Conservation (phyloP, 164 flowering plant genomes). For the Echeveria elegans region DNA sequence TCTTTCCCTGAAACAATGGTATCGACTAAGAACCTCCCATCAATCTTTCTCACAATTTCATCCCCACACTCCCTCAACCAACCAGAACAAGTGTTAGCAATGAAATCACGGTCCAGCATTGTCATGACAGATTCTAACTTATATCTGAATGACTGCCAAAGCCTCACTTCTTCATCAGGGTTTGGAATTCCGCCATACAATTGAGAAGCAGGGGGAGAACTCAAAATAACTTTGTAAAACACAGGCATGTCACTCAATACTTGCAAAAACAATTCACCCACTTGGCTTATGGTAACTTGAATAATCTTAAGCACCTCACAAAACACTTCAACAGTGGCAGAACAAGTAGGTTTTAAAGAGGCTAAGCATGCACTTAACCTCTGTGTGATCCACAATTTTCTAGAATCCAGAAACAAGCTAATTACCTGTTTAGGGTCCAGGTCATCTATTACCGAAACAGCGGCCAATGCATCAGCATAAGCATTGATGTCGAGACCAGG, state of each 20-base stretch:
- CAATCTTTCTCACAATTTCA: slow-evolving; percentile 49
- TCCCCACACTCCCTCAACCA: slow-evolving; percentile 74
- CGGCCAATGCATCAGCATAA: slow-evolving; percentile 84
- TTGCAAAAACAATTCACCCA: slow-evolving; percentile 80
- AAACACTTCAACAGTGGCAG: slow-evolving; percentile 41
- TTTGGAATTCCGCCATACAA: slow-evolving; percentile 89
- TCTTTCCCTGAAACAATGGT: slow-evolving; percentile 52
- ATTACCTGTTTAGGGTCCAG: slow-evolving; percentile 56
- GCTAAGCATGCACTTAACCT: not conserved
- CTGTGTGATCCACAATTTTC: slow-evolving; percentile 52
- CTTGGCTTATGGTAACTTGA: slow-evolving; percentile 73
- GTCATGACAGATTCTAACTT: slow-evolving; percentile 57
- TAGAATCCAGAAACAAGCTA: slow-evolving; percentile 58
- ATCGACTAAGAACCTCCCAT: slow-evolving; percentile 66
- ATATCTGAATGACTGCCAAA: slow-evolving; percentile 77
- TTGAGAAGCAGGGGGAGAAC: slow-evolving; percentile 84
- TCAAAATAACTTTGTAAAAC: slow-evolving; percentile 73
- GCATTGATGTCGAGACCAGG: slow-evolving; percentile 35
- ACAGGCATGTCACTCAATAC: slow-evolving; percentile 83
- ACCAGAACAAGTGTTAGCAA: slow-evolving; percentile 50
- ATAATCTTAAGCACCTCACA: slow-evolving; percentile 63
- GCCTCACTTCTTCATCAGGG: slow-evolving; percentile 85
- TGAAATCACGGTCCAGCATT: slow-evolving; percentile 46
- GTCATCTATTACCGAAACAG: slow-evolving; percentile 72
- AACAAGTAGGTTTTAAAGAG: slow-evolving; percentile 8